Conservation (phyloP, 2,329 filamentous ascomycete genomes). For the Penicillium hesseltinei region DNA sequence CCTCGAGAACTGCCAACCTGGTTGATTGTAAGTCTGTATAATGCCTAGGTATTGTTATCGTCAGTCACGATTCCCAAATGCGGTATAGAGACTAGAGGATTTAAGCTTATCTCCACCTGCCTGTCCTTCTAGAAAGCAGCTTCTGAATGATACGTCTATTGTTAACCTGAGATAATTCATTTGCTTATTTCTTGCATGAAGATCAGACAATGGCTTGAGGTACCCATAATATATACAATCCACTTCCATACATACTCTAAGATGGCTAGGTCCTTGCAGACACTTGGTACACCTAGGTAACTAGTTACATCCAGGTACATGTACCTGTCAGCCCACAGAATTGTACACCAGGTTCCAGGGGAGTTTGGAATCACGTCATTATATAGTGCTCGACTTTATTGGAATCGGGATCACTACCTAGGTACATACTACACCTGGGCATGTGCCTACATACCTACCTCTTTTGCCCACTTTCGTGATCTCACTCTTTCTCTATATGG, state of each 20-base stretch:
- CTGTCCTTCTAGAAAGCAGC: not conserved
- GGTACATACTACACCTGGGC: no score
- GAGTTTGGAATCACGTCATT: no score
- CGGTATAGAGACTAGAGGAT: not conserved
- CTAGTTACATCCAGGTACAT: not conserved
- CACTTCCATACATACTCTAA: not conserved
- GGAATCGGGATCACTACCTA: no score
- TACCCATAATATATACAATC: not conserved
- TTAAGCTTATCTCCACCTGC: constrained; percentile 6
- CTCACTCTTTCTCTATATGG: no score
- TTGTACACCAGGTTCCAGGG: no score
- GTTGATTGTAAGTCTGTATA: not conserved
- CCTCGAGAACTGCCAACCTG: not conserved
- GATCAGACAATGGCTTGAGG: not conserved
- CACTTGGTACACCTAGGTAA: not conserved
- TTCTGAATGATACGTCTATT: no score
- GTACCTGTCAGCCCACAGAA: no score
- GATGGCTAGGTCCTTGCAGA: not conserved
- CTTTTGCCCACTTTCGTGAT: no score
- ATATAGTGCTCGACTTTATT: no score
- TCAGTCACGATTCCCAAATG: not conserved
- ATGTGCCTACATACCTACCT: no score
- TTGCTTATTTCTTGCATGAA: no score
- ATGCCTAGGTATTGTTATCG: not conserved
- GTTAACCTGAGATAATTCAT: no score